Evolutionary conservation across 164 flowering plant species (phyloP).

Genomic region (Vitis rotundifolia): DNA sequence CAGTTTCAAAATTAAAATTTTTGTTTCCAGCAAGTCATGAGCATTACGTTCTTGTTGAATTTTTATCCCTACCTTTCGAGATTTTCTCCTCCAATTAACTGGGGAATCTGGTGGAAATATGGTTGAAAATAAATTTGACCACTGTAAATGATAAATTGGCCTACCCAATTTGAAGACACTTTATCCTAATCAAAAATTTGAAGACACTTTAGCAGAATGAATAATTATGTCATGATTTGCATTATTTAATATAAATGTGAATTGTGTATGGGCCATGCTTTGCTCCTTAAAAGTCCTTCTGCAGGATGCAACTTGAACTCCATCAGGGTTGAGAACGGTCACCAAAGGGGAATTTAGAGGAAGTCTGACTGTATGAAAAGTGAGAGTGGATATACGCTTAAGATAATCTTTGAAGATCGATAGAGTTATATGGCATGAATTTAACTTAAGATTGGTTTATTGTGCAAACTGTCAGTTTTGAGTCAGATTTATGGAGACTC

Average conservation of each 20-base stretch:
- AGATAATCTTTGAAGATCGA: background rate
- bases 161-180: background rate
- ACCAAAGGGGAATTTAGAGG: background rate
- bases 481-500: background rate
- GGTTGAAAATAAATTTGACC: no score
- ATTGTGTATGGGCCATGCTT: background rate
- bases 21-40: no score
- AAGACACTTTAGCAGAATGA: background rate
- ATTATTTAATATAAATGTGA: background rate
- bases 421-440: background rate
- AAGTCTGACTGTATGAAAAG: background rate
- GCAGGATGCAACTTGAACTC: background rate
- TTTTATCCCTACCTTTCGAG: no score
- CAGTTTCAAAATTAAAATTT: no score
- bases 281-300: background rate
- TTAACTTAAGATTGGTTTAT: background rate
- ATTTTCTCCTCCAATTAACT: no score
- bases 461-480: background rate
- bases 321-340: background rate
- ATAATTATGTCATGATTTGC: background rate
- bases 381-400: background rate
- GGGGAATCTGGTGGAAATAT: no score
- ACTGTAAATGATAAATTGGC: background rate
- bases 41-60: no score
- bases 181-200: no score